Base-by-base conservation (phyloP, 441 rosid species). In the Pelargonium australe region DNA sequence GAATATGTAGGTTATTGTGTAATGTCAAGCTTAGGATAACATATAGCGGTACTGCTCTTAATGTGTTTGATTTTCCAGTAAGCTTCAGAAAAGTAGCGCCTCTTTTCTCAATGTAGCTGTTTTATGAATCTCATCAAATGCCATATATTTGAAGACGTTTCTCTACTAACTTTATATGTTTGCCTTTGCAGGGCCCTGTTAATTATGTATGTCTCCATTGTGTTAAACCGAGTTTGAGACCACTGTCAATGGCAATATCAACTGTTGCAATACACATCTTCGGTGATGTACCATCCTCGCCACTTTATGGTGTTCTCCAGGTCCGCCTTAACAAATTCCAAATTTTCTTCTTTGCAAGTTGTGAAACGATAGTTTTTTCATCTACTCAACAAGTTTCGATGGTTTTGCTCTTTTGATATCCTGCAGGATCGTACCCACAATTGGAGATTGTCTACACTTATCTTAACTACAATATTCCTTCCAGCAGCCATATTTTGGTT, bases 381-480 rank as follows among this genome's bases (percentile, higher is more conserved):
- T 53, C 23, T 1, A 53, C 16, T 8, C 40, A 5, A 7, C 23
- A 55, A 16, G 5, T 16, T 14, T 17, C 0, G 11, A 14, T 17
- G 61, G 61, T 55, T 55, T 7, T 55, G 61, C 8, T 55, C 20
- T 16, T 55, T 0, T 1, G 7, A 14, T 55, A 14, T 16, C 23
- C 7, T 55, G 7, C 20, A 55, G 61, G 98, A 94, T 74, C 65
- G 58, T 45, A 68, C 88, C 58, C 74, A 93, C 82, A 89, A 86
- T 49, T 93, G 98, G 98, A 87, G 96, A 76, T 69, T 72, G 77
- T 88, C 96, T 44, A 72, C 97, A 72, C 95, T 93, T 70, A 83
- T 89, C 75, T 85, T 91, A 70, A 88, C 97, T 0, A 72, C 80
- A 28, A 79, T 91, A 67, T 74, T 89, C 72, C 91, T 94, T 80